These are phyloP conservation scores for Boletus barrowsii DNA, from an alignment of 768 basidiomycete genomes.

Conservation along the genomic window DNA sequence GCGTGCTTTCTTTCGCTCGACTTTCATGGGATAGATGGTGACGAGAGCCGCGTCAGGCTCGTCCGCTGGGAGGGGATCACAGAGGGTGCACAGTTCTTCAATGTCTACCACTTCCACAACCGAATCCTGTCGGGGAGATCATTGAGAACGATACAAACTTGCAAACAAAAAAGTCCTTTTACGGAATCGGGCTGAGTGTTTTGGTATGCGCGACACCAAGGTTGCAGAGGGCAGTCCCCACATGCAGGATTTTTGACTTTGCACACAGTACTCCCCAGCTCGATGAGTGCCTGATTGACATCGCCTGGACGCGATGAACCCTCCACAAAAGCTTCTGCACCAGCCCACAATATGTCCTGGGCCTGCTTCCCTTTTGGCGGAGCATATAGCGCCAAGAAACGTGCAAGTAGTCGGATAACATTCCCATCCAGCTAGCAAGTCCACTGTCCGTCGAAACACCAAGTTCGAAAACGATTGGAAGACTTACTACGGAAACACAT, in stretches of 20 bases:
- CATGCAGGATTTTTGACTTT: slow-evolving; percentile 81
- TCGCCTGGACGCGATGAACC: slow-evolving; percentile 63
- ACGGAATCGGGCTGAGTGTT: slow-evolving; percentile 13
- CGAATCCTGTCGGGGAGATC: background rate
- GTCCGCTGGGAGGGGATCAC: slow-evolving; percentile 50
- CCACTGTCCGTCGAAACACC: background rate
- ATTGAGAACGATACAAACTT: background rate
- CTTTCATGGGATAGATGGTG: slow-evolving; percentile 85
- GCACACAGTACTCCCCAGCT: slow-evolving; percentile 92
- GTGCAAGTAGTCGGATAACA: slow-evolving; percentile 80
- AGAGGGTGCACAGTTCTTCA: slow-evolving; percentile 72
- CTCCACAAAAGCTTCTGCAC: slow-evolving; percentile 67
- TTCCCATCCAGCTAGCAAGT: slow-evolving; percentile 78
- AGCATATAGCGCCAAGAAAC: slow-evolving; percentile 79
- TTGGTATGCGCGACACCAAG: slow-evolving; percentile 66
- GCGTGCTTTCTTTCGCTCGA: slow-evolving; percentile 74
- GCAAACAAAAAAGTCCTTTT: background rate
- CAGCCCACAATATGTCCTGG: slow-evolving; percentile 79
- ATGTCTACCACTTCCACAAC: slow-evolving; percentile 48
- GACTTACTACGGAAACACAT: slow-evolving; percentile 76
- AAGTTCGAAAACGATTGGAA: background rate
- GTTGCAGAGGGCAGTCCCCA: slow-evolving; percentile 62
- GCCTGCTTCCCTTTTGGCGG: slow-evolving; percentile 76
- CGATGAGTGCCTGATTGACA: slow-evolving; percentile 91
- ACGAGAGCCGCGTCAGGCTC: slow-evolving; percentile 36